A percentile compares a stretch with the other conserved stretches of the same genome.
These are phyloP conservation scores for Fusarium dimerum DNA, from an alignment of 2,329 filamentous ascomycete species.

Conservation along the genomic window DNA sequence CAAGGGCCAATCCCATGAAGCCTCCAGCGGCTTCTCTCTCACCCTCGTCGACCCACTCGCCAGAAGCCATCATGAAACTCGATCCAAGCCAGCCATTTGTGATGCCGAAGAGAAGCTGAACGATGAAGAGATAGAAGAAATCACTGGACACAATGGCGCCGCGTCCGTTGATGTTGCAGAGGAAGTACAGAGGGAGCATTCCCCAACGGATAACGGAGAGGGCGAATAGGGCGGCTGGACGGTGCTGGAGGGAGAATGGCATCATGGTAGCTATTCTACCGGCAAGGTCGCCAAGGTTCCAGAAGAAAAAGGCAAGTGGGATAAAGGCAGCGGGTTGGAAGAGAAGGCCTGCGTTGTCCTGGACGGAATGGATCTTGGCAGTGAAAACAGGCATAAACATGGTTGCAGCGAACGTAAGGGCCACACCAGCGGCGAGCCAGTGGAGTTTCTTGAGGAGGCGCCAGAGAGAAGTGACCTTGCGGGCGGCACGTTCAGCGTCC, in stretches of 20 bases:
- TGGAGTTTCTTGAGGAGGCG: conserved; percentile 74
- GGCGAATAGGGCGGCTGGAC: conserved; percentile 67
- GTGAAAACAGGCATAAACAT: conserved; percentile 98
- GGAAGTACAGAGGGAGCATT: conserved; percentile 82
- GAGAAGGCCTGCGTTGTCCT: conserved; percentile 49
- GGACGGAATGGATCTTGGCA: conserved; percentile 56
- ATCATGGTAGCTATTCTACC: conserved; percentile 70
- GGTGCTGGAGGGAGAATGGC: conserved; percentile 58
- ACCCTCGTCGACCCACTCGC: conserved; percentile 75
- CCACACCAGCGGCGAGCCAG: conserved; percentile 76
- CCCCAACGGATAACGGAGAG: conserved; percentile 64
- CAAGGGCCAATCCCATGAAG: conserved; percentile 92
- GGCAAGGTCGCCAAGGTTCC: conserved; percentile 85
- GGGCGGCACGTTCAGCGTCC: conserved; percentile 53
- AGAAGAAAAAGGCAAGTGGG: conserved; percentile 85
- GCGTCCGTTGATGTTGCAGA: conserved; percentile 82
- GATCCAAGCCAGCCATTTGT: conserved; percentile 87
- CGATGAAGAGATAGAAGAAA: conserved; percentile 80
- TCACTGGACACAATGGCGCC: conserved; percentile 79
- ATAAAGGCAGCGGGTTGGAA: conserved; percentile 80
- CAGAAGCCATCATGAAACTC: conserved; percentile 88
- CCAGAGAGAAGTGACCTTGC: conserved; percentile 56
- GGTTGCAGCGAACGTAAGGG: conserved; percentile 77
- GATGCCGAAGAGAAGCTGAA: conserved; percentile 81
- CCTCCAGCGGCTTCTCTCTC: conserved; percentile 88